Base-by-base conservation (phyloP, 2,329 filamentous ascomycete genomes). In the Annulohypoxylon truncatum region DNA sequence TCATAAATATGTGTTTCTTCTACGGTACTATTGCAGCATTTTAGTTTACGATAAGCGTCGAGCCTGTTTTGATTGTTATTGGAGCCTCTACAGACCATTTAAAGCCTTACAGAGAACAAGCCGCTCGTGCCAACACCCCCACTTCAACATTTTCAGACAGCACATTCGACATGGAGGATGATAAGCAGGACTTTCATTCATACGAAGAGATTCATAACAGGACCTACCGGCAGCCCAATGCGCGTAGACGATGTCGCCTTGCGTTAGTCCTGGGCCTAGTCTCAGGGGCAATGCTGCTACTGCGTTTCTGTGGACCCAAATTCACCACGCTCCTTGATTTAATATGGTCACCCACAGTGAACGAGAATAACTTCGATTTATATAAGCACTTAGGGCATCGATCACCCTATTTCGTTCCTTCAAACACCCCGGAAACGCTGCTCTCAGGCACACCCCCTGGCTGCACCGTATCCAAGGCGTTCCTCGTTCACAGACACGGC, bases 401-500 rank as follows among this genome's bases (percentile, higher is more conserved):
- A 20, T 72, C 71, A 15, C 71, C 71, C 1, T 72, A 69, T 40
- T 73, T 72, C 53, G 62, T 69, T 18, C 71, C 71, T 13, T 26
- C 62, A 5, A 72, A 69, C 51, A 73, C 71, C 2, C 70, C 68
- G 8, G 13, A 46, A 9, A 68, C 68, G 1, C 35, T 72, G 3
- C 22, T 56, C 2, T 60, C 64, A 13, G 70, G 66, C n/a, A 54
- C 59, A 13, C 71, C 73, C 35, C 70, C 72, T 26, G 71, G 67
- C 53, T 73, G 71, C 50, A 55, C 61, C 3, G 66, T 67, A 4
- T 48, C 55, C 1, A 71, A 67, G 47, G 69, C 59, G 12, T 73
- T 73, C 31, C 67, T 73, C 1, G 50, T 73, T 15, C 71, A 72
- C 47, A 58, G 71, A 2, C 71, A 73, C 29, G 71, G 71, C 24